Base-by-base conservation (phyloP, 148 eudicot species). In the Oxyria digyna region DNA sequence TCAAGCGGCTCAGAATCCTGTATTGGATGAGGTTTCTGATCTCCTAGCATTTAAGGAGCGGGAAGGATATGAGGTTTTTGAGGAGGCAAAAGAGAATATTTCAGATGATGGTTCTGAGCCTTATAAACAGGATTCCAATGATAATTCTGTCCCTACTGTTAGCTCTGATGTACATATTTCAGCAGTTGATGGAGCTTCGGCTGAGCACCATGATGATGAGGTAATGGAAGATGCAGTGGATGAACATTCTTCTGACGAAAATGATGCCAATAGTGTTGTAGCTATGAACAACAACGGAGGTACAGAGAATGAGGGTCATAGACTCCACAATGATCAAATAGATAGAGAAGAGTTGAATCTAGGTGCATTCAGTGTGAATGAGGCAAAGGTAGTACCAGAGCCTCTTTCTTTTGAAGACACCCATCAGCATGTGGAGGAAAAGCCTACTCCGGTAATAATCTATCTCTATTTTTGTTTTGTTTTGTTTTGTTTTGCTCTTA, bases 61-160 rank as follows among this genome's bases (percentile, higher is more conserved):
- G 0, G 88, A 78, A 70, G 87, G 69, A 73, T 84, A 83, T n/a
- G 85, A 86, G 42, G 83, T 77, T 31, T 86, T 85, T 13, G 88
- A 79, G 87, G 91, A 86, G 83, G 89, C 87, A 3, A 63, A 82
- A 48, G 83, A 78, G 8, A 35, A n/a, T 18, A 52, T 42, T 43
- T 46, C 67, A 40, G 77, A 75, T 50, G 79, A 78, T 62, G 81
- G 18, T 32, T n/a, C 29, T 68, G 70, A 59, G n/a, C 74, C 72
- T 33, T n/a, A 12, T n/a, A 66, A 38, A 35, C 15, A 66, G 41
- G 80, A n/a, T 70, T 69, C 75, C 4, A 86, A 71, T 43, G 76
- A 50, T 71, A 67, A 31, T 69, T 76, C 3, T 59, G 71, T 43
- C 15, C 48, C 48, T 43, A 43, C n/a, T 43, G 18, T 43, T 43